These are phyloP conservation scores for Nicotiana otophora DNA, from an alignment of 257 asterid species.

Conservation along the genomic window DNA sequence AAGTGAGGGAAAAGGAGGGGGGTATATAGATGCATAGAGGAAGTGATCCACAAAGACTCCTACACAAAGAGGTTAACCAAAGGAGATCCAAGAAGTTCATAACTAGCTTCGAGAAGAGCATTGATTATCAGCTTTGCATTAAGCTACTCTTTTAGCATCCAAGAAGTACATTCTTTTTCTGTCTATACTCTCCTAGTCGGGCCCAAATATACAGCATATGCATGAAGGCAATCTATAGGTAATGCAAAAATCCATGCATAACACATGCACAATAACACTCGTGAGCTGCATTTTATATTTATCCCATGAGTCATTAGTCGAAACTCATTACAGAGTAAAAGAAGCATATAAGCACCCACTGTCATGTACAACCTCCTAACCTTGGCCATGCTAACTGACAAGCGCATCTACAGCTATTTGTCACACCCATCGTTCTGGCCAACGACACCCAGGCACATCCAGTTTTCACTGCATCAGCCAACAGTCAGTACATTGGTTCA, in stretches of 20 bases:
- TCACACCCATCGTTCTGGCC: not conserved
- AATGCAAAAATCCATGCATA: not conserved
- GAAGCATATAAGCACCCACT: not conserved
- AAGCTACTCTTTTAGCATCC: not conserved
- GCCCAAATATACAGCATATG: not conserved
- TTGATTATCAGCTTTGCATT: not conserved
- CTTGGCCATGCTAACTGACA: not conserved
- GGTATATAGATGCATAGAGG: not conserved
- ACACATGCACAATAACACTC: not conserved
- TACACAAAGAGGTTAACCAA: not conserved
- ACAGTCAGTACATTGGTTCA: not conserved
- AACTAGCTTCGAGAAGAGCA: not conserved
- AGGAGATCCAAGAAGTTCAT: not conserved
- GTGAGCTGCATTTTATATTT: not conserved
- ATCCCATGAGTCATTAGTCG: not conserved
- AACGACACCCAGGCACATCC: not conserved
- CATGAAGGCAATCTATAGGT: not conserved
- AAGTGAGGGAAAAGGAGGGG: too few relatives aligned
- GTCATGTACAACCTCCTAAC: not conserved
- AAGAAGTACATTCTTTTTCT: not conserved
- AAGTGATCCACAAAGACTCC: not conserved
- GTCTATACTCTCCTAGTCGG: not conserved
- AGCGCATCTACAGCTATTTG: not conserved
- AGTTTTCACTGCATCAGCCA: not conserved
- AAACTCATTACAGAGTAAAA: not conserved